Percentiles rank a stretch among this genome's conserved stretches.
Evolutionary conservation across 495 filamentous ascomycete genomes (phyloP).

Genomic region (Polyplosphaeria fusca): DNA sequence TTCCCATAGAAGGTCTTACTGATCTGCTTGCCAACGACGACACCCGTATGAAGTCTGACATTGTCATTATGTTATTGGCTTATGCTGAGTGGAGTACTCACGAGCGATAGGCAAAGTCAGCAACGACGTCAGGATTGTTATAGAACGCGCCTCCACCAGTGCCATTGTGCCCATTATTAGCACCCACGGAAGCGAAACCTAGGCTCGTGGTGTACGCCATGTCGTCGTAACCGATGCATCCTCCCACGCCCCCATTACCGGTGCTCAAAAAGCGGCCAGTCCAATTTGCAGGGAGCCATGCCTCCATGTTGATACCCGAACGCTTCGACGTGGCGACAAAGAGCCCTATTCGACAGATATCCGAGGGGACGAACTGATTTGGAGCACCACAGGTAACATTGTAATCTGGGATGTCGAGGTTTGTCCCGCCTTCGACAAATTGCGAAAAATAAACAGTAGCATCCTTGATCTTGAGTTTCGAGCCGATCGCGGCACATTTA

Average conservation of each 20-base stretch:
- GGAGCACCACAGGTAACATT: constrained; percentile 45
- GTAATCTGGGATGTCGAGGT: constrained; percentile 49
- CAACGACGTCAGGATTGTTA: constrained; percentile 50
- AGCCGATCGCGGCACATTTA: constrained; percentile 4
- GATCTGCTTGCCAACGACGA: constrained; percentile 46
- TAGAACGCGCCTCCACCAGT: constrained; percentile 52
- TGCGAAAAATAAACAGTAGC: constrained; percentile 27
- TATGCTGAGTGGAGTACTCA: constrained; percentile 7
- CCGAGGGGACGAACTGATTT: constrained; percentile 44
- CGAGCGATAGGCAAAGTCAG: constrained; percentile 50
- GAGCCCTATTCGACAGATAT: constrained; percentile 58
- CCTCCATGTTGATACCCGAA: constrained; percentile 55
- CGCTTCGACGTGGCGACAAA: constrained; percentile 52
- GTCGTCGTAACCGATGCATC: constrained; percentile 35
- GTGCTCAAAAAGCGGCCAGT: constrained; percentile 36
- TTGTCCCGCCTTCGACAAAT: constrained; percentile 50
- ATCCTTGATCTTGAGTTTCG: constrained; percentile 14
- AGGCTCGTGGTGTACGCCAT: constrained; percentile 39
- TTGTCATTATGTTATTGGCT: constrained; percentile 9
- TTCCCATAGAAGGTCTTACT: constrained; percentile 49
- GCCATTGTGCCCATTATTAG: constrained; percentile 51
- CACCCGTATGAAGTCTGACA: constrained; percentile 24
- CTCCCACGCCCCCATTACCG: constrained; percentile 38
- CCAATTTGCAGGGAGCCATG: constrained; percentile 54
- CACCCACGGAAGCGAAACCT: constrained; percentile 55